Conservation (phyloP, 1,284 basidiomycete species). For the Pulchroboletus neoregius region DNA sequence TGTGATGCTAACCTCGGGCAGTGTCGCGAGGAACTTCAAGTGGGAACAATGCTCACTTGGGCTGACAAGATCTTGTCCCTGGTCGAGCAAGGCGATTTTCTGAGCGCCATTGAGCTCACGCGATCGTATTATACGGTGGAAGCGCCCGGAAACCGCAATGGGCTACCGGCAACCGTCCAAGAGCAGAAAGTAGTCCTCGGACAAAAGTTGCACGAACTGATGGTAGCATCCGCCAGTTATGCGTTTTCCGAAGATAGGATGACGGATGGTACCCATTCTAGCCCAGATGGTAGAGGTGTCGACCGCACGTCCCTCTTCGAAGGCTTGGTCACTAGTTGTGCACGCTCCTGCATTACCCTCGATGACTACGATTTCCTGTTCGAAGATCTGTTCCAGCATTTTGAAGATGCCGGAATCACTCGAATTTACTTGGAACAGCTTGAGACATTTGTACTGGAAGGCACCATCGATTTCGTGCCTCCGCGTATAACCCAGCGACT, state of each 20-base stretch:
- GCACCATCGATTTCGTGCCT: slow-evolving; percentile 71
- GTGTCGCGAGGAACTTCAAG: slow-evolving; percentile 68
- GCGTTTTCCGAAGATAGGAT: slow-evolving; percentile 94
- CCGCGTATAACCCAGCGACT: slow-evolving; percentile 86
- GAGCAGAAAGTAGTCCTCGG: slow-evolving; percentile 68
- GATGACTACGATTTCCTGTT: slow-evolving; percentile 84
- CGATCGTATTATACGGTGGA: slow-evolving; percentile 81
- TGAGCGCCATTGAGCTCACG: slow-evolving; percentile 86
- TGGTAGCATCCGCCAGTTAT: slow-evolving; percentile 85
- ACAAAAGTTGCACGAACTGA: slow-evolving; percentile 75
- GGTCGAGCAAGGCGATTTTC: slow-evolving; percentile 85
- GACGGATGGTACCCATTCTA: slow-evolving; percentile 82
- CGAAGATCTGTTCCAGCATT: slow-evolving; percentile 89
- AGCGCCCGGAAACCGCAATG: slow-evolving; percentile 84
- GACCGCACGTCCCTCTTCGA: slow-evolving; percentile 91
- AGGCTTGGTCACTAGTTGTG: slow-evolving; percentile 78
- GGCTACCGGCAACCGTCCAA: slow-evolving; percentile 67
- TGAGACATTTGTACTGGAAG: slow-evolving; percentile 80
- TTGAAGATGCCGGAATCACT: slow-evolving; percentile 80
- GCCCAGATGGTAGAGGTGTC: slow-evolving; percentile 82
- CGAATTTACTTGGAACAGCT: slow-evolving; percentile 85
- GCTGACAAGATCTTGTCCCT: slow-evolving; percentile 86
- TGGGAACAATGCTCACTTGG: slow-evolving; percentile 91
- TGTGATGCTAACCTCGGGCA: slow-evolving; percentile 29
- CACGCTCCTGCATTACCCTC: slow-evolving; percentile 79